These are phyloP conservation scores for Pseudofabraea citricarpa DNA, from an alignment of 2,329 filamentous ascomycete species.

Conservation along the genomic window DNA sequence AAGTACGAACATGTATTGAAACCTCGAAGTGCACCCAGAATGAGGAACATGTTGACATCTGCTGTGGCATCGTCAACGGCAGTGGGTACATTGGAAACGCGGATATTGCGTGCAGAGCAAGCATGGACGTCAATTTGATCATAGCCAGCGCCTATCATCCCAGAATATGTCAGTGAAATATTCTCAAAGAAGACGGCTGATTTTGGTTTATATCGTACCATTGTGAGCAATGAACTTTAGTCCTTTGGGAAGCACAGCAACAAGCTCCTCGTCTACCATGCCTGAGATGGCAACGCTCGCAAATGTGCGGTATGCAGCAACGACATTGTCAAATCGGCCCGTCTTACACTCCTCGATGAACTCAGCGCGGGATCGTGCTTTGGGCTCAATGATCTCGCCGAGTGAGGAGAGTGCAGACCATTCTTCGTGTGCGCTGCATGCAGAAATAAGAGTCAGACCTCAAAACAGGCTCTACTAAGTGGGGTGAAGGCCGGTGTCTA, in stretches of 20 bases:
- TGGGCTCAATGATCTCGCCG: conserved; percentile 61
- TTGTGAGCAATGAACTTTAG: conserved; percentile 58
- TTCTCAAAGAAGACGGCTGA: too few species aligned
- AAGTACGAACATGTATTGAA: conserved; percentile 51
- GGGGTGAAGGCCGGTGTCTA: background rate
- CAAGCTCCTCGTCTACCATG: conserved; percentile 64
- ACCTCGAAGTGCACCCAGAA: conserved; percentile 73
- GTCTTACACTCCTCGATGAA: conserved; percentile 66
- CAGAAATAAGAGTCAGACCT: conserved; percentile 3
- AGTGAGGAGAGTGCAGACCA: conserved; percentile 58
- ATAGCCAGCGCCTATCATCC: conserved; percentile 77
- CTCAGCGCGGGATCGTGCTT: conserved; percentile 54
- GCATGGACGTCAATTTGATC: conserved; percentile 74
- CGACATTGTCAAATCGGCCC: conserved; percentile 61
- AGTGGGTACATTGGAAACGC: conserved; percentile 76
- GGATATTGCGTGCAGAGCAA: conserved; percentile 61
- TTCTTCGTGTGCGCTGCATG: conserved; percentile 54
- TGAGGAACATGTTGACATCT: conserved; percentile 74
- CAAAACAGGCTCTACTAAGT: conserved; percentile 1
- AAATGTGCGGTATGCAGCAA: conserved; percentile 69
- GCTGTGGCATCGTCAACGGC: conserved; percentile 81
- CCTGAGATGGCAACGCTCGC: conserved; percentile 61
- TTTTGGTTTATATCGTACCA: too few species aligned
- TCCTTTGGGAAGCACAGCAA: conserved; percentile 49
- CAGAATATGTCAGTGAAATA: too few species aligned